phyloP scores from a whole-genome alignment of 2,329 filamentous ascomycete genomes.

The Alternaria hordeiaustralica region DNA sequence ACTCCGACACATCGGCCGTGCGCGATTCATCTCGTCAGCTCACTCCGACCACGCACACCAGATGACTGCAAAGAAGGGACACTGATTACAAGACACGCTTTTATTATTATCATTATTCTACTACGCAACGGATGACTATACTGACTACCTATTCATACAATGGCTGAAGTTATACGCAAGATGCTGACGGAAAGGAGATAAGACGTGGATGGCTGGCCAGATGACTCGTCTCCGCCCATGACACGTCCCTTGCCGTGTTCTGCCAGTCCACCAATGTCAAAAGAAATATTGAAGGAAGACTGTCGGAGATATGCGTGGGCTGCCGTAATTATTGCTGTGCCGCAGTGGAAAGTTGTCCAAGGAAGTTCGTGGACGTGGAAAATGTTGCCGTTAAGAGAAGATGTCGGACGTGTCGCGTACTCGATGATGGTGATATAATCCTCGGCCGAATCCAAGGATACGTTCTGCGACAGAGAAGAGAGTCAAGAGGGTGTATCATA shows the following conservation, averaged over 20 bases:
- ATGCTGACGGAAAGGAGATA: not conserved
- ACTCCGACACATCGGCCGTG: conserved; percentile 3
- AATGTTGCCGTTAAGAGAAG: not conserved
- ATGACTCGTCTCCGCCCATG: not conserved
- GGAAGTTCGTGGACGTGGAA: not conserved
- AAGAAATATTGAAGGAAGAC: conserved; percentile 7
- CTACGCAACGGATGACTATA: conserved; percentile 10
- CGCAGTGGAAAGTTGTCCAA: not conserved
- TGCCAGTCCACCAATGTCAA: not conserved
- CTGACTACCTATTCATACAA: conserved; percentile 16
- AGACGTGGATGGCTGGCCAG: not conserved
- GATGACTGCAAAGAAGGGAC: not conserved
- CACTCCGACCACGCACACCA: not conserved
- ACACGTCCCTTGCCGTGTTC: not conserved
- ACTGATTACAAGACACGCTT: not conserved
- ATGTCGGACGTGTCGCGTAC: not conserved
- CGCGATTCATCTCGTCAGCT: not conserved
- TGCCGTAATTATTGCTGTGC: not conserved
- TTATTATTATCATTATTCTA: conserved; percentile 5
- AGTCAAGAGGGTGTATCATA: not conserved
- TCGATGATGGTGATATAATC: not conserved
- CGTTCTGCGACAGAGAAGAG: not conserved
- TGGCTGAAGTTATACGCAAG: conserved; percentile 9
- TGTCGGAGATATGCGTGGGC: not conserved
- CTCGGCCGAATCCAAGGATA: not conserved